Evolutionary conservation across 352 stramenopile species (phyloP).

Genomic region (Pythium aristosporum): DNA sequence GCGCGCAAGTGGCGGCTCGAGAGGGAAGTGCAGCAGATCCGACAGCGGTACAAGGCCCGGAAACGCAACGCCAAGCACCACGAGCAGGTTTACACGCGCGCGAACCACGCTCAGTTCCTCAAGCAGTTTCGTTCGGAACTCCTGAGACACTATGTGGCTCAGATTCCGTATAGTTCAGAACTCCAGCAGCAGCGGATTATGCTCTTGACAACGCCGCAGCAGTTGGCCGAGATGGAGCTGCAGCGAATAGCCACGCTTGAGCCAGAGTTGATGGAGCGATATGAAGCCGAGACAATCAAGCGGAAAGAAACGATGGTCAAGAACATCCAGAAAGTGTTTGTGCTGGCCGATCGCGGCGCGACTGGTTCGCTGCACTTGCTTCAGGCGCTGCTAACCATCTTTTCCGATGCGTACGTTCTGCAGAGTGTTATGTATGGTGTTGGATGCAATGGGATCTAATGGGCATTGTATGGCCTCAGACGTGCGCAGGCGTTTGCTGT

Average conservation of each 20-base stretch:
- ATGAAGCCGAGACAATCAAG: conserved; percentile 27
- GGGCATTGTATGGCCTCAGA: conserved; percentile 6
- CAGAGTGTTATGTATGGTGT: not conserved
- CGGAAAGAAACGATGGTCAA: conserved; percentile 25
- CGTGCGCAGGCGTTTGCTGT: conserved; percentile 38
- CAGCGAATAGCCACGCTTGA: conserved; percentile 38
- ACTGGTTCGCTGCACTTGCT: conserved; percentile 49
- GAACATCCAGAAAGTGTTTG: conserved; percentile 58
- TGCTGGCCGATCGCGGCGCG: conserved; percentile 36
- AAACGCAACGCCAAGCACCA: conserved; percentile 42
- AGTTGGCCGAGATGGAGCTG: conserved; percentile 39
- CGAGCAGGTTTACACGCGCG: conserved; percentile 36
- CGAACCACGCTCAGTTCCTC: conserved; percentile 47
- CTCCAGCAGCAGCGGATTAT: conserved; percentile 59
- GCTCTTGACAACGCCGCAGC: conserved; percentile 50
- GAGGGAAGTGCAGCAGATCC: conserved; percentile 41
- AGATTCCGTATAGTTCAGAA: conserved; percentile 52
- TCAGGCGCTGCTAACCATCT: conserved; percentile 54
- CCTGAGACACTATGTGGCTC: conserved; percentile 42
- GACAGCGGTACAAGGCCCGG: conserved; percentile 35
- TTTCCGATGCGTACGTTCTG: conserved; percentile 51
- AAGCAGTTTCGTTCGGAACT: conserved; percentile 46
- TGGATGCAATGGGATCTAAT: not conserved
- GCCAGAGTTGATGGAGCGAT: conserved; percentile 55
- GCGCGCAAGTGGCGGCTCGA: conserved; percentile 45